Evolutionary conservation across 2,329 filamentous ascomycete species (phyloP).

Genomic region (Phyllosticta paracitricarpa): DNA sequence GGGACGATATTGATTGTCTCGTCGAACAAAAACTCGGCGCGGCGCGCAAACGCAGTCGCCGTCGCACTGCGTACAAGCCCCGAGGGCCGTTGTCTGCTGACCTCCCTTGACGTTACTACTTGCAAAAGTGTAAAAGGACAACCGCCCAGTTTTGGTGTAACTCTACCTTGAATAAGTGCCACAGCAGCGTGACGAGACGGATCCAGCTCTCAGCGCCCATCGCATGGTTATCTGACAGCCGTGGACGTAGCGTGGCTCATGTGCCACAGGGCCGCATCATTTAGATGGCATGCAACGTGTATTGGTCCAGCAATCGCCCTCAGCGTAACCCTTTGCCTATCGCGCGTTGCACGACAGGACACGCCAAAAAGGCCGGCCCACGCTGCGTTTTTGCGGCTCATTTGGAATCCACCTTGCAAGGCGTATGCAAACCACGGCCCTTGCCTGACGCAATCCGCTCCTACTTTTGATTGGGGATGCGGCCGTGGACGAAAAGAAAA

Average conservation of each 20-base stretch:
- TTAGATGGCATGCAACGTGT: constrained; percentile 2
- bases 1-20: not conserved
- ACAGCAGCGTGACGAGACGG: constrained; percentile 6
- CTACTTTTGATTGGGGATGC: constrained; percentile 6
- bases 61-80: constrained; percentile 5
- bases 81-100: constrained; percentile 7
- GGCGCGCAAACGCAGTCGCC: not conserved
- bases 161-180: constrained; percentile 2
- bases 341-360: not conserved
- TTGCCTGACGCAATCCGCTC: constrained; percentile 4
- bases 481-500: not conserved
- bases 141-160: not conserved
- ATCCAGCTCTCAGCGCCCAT: constrained; percentile 6
- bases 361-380: not conserved
- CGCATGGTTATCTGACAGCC: constrained; percentile 7
- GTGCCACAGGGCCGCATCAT: constrained; percentile 1
- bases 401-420: constrained; percentile 11
- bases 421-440: constrained; percentile 5
- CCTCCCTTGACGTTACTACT: not conserved
- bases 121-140: not conserved
- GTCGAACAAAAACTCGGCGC: not conserved
- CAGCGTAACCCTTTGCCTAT: not conserved
- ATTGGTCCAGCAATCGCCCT: constrained; percentile 1
- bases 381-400: constrained; percentile 9
- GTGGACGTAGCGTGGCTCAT: constrained; percentile 4